Percentiles rank a stretch among this genome's conserved stretches.
These are phyloP conservation scores for Oryza glumipatula DNA, from an alignment of 176 grass and related monocot species.

Conservation along the genomic window DNA sequence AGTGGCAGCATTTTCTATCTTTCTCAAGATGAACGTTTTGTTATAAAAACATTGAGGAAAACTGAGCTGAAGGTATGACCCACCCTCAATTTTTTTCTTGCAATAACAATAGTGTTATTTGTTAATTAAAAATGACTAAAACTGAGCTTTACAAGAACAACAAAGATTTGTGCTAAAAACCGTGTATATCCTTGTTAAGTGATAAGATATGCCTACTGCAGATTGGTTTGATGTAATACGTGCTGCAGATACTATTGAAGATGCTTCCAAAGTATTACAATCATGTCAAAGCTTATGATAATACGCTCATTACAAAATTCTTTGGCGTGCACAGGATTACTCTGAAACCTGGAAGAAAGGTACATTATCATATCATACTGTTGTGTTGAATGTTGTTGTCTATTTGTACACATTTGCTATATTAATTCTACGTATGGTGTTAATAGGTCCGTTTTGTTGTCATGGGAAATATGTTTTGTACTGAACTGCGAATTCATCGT, in stretches of 20 bases:
- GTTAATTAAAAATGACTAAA: constrained; percentile 23
- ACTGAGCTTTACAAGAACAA: constrained; percentile 33
- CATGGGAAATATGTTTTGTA: constrained; percentile 99
- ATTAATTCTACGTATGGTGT: constrained; percentile 34
- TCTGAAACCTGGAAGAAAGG: constrained; percentile 79
- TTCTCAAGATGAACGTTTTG: constrained; percentile 97
- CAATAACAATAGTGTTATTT: background rate
- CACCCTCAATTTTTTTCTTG: background rate
- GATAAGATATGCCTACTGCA: constrained; percentile 62
- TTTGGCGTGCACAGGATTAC: constrained; percentile 95
- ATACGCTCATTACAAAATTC: constrained; percentile 98
- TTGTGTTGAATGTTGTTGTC: constrained; percentile 29
- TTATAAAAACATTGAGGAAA: constrained; percentile 95
- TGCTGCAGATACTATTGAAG: constrained; percentile 95
- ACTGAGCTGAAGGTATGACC: constrained; percentile 80
- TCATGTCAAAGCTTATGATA: constrained; percentile 98
- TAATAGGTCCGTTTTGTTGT: constrained; percentile 91
- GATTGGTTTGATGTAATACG: constrained; percentile 69
- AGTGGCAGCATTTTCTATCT: constrained; percentile 99
- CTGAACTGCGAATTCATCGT: constrained; percentile 85
- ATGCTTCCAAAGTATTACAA: constrained; percentile 98
- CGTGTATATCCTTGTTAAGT: constrained; percentile 31
- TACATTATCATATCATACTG: constrained; percentile 40
- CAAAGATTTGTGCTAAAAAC: background rate
- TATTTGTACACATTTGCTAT: constrained; percentile 16